Evolutionary conservation across 225 moss, liverwort and hornwort genomes (phyloP).

Genomic region (Pleurozium schreberi): DNA sequence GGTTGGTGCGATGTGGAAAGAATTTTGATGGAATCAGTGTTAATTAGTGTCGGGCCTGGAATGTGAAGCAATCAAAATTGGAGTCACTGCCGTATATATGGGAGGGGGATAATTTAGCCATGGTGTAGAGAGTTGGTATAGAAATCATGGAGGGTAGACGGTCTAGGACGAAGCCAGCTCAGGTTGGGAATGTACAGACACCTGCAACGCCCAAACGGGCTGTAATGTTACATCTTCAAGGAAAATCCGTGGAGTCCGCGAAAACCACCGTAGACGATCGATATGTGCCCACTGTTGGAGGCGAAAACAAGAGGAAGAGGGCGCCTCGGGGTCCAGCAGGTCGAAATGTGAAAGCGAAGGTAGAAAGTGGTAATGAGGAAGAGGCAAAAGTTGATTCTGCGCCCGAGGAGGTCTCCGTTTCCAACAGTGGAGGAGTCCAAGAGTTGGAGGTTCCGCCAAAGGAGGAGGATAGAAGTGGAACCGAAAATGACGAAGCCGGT

Average conservation of each 20-base stretch:
- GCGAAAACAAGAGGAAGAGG: slow-evolving; percentile 79
- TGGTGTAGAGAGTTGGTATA: not conserved
- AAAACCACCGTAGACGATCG: slow-evolving; percentile 17
- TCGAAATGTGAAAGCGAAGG: slow-evolving; percentile 37
- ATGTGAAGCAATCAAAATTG: not conserved
- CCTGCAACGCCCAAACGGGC: not conserved
- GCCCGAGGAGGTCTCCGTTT: slow-evolving; percentile 19
- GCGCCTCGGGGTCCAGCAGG: slow-evolving; percentile 63
- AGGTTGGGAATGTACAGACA: not conserved
- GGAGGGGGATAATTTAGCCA: not conserved
- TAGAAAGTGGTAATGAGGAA: slow-evolving; percentile 4
- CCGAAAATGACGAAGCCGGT: slow-evolving; percentile 16
- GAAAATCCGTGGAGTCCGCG: not conserved
- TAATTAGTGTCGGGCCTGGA: not conserved
- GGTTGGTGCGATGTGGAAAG: not conserved
- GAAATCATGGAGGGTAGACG: slow-evolving; percentile 45
- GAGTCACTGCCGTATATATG: not conserved
- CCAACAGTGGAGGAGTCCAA: not conserved
- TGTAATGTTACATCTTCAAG: not conserved
- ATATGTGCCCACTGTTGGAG: slow-evolving; percentile 53
- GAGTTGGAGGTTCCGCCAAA: not conserved
- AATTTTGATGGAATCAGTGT: not conserved
- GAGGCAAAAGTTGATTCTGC: slow-evolving; percentile 1
- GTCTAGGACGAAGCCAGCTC: slow-evolving; percentile 25
- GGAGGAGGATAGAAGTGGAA: slow-evolving; percentile 13